Percentiles rank a stretch among this genome's conserved stretches.
Evolutionary conservation across 2,329 filamentous ascomycete species (phyloP).

Genomic region (Cladosporium phlei): DNA sequence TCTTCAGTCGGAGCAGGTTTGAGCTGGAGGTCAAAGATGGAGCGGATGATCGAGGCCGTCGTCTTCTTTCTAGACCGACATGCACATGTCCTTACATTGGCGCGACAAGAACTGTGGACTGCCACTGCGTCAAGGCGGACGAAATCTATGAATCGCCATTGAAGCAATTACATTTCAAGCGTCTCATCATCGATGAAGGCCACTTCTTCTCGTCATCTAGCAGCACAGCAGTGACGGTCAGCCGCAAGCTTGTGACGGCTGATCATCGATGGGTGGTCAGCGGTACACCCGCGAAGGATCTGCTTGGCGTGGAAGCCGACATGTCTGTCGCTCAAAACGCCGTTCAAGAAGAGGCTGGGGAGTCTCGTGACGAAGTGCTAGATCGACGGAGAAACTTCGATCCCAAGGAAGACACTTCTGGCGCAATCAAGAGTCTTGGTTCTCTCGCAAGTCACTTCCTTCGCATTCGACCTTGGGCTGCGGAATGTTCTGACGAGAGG

Average conservation of each 20-base stretch:
- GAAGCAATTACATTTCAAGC: constrained; percentile 71
- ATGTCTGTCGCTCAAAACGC: constrained; percentile 4
- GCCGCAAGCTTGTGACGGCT: constrained; percentile 51
- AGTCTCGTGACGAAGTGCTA: constrained; percentile 26
- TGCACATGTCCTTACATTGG: constrained; percentile 44
- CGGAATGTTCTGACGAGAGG: constrained; percentile 53
- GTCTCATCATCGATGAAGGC: constrained; percentile 88
- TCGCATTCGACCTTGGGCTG: constrained; percentile 73
- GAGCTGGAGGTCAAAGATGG: constrained; percentile 59
- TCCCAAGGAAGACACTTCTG: constrained; percentile 35
- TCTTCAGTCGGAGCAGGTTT: constrained; percentile 72
- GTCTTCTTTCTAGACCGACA: constrained; percentile 17
- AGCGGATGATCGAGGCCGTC: constrained; percentile 42
- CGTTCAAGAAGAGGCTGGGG: neutral
- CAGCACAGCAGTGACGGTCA: constrained; percentile 54
- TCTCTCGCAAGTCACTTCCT: constrained; percentile 66
- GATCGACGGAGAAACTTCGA: constrained; percentile 39
- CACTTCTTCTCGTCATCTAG: constrained; percentile 71
- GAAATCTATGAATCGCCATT: constrained; percentile 57
- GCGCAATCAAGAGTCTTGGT: constrained; percentile 56
- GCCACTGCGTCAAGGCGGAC: constrained; percentile 39
- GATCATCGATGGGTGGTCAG: constrained; percentile 84
- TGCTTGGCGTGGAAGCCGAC: constrained; percentile 58
- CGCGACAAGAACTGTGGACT: constrained; percentile 40
- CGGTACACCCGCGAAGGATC: constrained; percentile 78